phyloP scores from a whole-genome alignment of 768 basidiomycete species.

The Mycena kentingensis region DNA sequence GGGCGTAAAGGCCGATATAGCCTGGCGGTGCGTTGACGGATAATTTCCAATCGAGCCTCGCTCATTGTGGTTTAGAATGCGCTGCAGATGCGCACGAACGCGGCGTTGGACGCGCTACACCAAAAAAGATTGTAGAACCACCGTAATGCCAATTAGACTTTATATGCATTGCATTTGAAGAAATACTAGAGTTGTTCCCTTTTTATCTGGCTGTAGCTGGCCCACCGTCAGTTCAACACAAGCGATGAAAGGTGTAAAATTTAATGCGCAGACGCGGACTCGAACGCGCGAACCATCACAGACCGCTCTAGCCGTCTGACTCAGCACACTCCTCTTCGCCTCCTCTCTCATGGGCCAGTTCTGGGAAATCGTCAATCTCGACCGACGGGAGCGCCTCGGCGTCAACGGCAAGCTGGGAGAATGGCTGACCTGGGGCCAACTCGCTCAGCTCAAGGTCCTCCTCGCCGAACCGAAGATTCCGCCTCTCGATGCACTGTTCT shows the following conservation, averaged over 20 bases:
- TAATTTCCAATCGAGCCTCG: not conserved
- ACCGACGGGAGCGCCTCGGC: constrained; percentile 1
- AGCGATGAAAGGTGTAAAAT: too few species aligned
- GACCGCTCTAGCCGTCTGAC: too few species aligned
- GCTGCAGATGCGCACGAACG: constrained; percentile 58
- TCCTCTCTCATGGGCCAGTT: constrained; percentile 17
- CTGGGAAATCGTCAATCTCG: constrained; percentile 14
- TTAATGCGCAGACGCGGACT: too few species aligned
- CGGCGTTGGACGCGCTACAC: constrained; percentile 59
- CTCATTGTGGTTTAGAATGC: constrained; percentile 45
- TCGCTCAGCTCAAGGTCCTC: not conserved
- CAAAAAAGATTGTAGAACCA: constrained; percentile 31
- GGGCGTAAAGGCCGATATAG: constrained; percentile 78
- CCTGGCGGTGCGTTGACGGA: constrained; percentile 59
- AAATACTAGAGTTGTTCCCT: too few species aligned
- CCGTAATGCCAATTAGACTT: too few species aligned
- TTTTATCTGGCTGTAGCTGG: too few species aligned
- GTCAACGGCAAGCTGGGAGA: constrained; percentile 13
- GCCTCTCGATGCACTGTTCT: constrained; percentile 1
- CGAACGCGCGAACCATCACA: too few species aligned
- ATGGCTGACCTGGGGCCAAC: not conserved
- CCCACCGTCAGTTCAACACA: too few species aligned
- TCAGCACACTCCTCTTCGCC: too few species aligned
- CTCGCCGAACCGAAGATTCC: not conserved
- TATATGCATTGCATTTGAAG: too few species aligned